These are phyloP conservation scores for Metschnikowia gruessii DNA, from an alignment of 805 yeast species.

Conservation along the genomic window DNA sequence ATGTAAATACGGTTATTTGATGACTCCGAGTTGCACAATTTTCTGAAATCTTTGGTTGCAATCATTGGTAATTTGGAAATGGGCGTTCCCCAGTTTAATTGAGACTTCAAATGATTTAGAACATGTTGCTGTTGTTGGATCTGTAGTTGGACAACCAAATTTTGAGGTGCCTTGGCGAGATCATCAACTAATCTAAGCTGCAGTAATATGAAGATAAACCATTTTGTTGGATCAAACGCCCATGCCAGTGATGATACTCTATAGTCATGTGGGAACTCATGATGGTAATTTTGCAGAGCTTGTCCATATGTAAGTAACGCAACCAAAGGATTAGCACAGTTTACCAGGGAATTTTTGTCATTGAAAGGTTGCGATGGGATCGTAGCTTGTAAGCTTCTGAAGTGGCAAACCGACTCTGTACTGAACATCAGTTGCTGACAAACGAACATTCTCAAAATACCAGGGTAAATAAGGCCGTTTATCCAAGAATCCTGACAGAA, in stretches of 20 bases:
- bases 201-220: constrained; percentile 55
- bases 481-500: constrained; percentile 30
- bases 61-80: constrained; percentile 78
- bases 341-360: constrained; percentile 64
- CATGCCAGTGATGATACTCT: constrained; percentile 69
- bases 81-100: constrained; percentile 92
- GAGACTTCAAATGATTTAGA: constrained; percentile 71
- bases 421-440: constrained; percentile 80
- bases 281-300: constrained; percentile 90
- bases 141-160: constrained; percentile 56
- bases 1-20: constrained; percentile 59
- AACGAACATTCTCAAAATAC: constrained; percentile 63
- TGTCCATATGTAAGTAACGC: constrained; percentile 80
- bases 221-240: constrained; percentile 85
- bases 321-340: constrained; percentile 57
- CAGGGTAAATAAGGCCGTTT: constrained; percentile 60
- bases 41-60: constrained; percentile 45
- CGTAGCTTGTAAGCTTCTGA: constrained; percentile 55
- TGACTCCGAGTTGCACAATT: constrained; percentile 34
- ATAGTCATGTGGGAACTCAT: constrained; percentile 91
- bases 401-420: constrained; percentile 82
- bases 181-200: constrained; percentile 58
- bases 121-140: constrained; percentile 72
- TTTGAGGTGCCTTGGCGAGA: constrained; percentile 61
- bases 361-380: constrained; percentile 53